Conservation (phyloP, 2,329 filamentous ascomycete genomes). For the Penicillium concentricum region DNA sequence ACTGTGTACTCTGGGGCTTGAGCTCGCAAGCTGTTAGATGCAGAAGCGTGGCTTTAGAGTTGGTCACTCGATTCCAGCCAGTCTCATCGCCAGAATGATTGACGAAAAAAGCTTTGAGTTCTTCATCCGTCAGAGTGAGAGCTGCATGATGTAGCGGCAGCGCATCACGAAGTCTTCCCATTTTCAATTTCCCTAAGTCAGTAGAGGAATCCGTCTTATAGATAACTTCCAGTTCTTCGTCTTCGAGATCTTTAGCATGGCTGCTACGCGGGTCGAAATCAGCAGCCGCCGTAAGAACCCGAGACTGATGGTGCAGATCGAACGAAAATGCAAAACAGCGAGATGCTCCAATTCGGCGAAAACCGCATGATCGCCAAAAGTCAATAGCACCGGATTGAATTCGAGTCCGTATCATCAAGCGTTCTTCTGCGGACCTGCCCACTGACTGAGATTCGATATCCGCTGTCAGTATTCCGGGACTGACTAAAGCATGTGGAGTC, state of each 20-base stretch:
- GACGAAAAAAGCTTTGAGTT: not conserved
- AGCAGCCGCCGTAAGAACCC: not conserved
- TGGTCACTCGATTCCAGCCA: slow-evolving; percentile 8
- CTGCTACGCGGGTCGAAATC: not conserved
- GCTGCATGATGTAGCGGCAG: not conserved
- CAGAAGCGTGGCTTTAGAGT: slow-evolving; percentile 27
- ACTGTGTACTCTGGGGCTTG: slow-evolving; percentile 24
- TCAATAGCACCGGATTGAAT: not conserved
- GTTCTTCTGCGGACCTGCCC: too few species aligned
- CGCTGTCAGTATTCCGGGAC: not conserved
- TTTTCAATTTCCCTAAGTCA: not conserved
- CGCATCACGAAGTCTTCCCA: not conserved
- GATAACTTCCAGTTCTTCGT: not conserved
- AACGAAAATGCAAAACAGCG: not conserved
- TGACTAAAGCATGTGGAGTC: not conserved
- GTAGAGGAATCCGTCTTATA: not conserved
- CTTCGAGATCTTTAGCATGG: not conserved
- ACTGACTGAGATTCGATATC: not conserved
- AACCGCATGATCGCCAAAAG: not conserved
- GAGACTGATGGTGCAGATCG: not conserved
- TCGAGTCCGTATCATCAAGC: too few species aligned
- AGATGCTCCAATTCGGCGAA: not conserved
- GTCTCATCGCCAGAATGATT: not conserved
- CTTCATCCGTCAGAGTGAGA: not conserved
- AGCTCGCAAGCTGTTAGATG: slow-evolving; percentile 26